Evolutionary conservation across 202 grass and related monocot species (phyloP), one percentile per base, ranked within the genome.

Genomic region (Zoysia matrella): DNA sequence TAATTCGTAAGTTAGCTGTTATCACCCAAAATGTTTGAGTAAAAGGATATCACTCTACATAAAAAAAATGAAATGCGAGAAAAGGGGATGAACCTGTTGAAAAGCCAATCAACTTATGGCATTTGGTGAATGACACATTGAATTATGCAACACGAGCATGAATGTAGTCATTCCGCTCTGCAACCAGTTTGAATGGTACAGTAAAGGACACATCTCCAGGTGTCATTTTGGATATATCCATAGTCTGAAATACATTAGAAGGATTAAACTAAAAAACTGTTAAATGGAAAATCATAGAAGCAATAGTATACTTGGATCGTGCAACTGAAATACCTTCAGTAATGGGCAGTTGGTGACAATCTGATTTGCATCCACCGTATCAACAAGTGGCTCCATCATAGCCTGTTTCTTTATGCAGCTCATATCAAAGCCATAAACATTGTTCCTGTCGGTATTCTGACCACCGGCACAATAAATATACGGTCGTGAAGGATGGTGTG

Each of bases 381-480:
- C 96, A 50, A 99, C 91, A 85, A 96, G 89, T 69, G 96, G 96
- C 77, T 99, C 96, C 75, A 84, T 88, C 93, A 95, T 93, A 11
- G 93, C 96, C 60, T 94, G 96, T 73, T 92, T 95, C 91, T 88
- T 99, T 84, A 95, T 99, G 84, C 96, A 99, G 76, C 96, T 93
- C 96, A 99, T 99, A 80, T 99, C 89, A 74, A 99, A 99, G 69
- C 93, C 96, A 90, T 99, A 99, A 3, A 99, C 96, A 76, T 90
- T 85, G 80, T 92, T 84, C 96, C 96, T n/a, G n/a, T n/a, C n/a
- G n/a, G n/a, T n/a, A n/a, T n/a, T n/a, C n/a, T n/a, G n/a, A n/a
- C n/a, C n/a, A n/a, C n/a, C n/a, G n/a, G n/a, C n/a, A n/a, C n/a
- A n/a, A n/a, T n/a, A n/a, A n/a, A n/a, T n/a, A n/a, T n/a, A n/a